These are phyloP conservation scores for Dittrichia graveolens DNA, from an alignment of 129 eudicot genomes.

Conservation along the genomic window DNA sequence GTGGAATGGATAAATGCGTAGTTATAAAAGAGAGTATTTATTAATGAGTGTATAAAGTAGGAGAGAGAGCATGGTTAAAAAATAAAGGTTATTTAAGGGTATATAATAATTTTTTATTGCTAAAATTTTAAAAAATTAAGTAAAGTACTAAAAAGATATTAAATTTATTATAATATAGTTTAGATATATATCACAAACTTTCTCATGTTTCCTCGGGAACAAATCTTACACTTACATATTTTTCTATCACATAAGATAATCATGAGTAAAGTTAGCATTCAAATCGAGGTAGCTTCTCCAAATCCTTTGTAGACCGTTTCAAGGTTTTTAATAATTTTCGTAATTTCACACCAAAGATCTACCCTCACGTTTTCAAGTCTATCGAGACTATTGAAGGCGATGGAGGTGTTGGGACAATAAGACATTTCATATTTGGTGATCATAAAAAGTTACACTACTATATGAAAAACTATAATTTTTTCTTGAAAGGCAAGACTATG, in stretches of 20 bases:
- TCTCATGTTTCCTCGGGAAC: neutral
- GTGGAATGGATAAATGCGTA: no score
- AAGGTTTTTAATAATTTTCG: neutral
- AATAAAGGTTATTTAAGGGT: no score
- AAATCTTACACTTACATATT: neutral
- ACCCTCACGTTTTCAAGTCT: conserved; percentile 17
- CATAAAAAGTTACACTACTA: no score
- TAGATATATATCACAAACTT: neutral
- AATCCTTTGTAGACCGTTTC: neutral
- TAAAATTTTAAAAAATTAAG: no score
- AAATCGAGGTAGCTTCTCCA: neutral
- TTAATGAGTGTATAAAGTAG: no score
- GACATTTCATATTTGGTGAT: conserved; percentile 8
- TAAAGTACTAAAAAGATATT: no score
- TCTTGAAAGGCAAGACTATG: no score
- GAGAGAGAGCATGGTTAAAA: no score
- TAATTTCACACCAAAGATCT: neutral
- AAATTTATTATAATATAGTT: no score
- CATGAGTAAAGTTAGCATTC: neutral
- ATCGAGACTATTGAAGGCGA: conserved; percentile 13
- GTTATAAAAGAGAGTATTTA: no score
- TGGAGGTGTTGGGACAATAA: conserved; percentile 20
- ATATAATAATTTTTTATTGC: no score
- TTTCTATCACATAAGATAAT: neutral
- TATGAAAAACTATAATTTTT: no score